phyloP scores from a whole-genome alignment of 208 protist genomes.

The Trypanosoma theileri region DNA sequence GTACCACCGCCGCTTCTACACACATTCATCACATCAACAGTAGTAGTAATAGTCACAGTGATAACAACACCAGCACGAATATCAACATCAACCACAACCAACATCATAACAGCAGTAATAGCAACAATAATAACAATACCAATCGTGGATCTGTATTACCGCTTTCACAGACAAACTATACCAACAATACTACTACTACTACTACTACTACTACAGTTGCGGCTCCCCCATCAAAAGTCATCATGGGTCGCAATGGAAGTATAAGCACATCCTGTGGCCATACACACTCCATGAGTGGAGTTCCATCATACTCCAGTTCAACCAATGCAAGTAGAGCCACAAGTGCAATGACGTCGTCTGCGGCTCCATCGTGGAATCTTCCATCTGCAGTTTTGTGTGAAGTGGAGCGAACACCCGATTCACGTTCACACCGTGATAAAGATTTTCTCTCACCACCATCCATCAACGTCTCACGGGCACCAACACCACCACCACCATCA shows the following conservation, averaged over 20 bases:
- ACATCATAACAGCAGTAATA: too few species aligned
- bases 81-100: background rate
- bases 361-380: background rate
- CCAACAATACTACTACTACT: background rate
- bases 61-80: background rate
- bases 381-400: background rate
- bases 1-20: background rate
- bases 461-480: constrained; percentile 14
- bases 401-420: constrained; percentile 1
- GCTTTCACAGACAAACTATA: background rate
- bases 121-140: background rate
- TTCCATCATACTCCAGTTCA: constrained; percentile 6
- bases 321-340: background rate
- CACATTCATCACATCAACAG: background rate
- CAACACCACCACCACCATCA: constrained; percentile 16
- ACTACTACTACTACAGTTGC: background rate
- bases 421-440: background rate
- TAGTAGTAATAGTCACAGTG: background rate
- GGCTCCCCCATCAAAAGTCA: background rate
- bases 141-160: background rate
- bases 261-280: background rate
- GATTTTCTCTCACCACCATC: constrained; percentile 5
- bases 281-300: background rate
- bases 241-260: background rate
- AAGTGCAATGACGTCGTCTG: background rate